Percentiles rank a stretch among this genome's conserved stretches.
These are phyloP conservation scores for Paramecium caudatum DNA, from an alignment of 73 alveolate genomes.

Conservation along the genomic window DNA sequence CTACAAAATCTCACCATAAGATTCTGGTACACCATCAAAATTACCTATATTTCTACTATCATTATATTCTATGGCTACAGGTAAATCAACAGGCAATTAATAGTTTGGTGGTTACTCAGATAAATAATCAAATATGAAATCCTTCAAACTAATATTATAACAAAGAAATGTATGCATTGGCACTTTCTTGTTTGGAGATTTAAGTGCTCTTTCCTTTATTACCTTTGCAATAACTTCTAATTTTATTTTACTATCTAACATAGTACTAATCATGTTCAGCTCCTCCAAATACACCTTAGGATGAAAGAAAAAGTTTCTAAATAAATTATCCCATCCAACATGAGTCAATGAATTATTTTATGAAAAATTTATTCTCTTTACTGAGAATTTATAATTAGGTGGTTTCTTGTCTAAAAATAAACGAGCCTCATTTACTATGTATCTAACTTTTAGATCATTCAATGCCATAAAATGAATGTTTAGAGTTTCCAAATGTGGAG, in stretches of 20 bases:
- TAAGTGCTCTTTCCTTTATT: background rate
- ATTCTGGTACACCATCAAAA: constrained; percentile 22
- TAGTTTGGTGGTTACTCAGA: background rate
- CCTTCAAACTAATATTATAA: constrained; percentile 35
- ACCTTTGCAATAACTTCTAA: background rate
- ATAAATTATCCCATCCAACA: constrained; percentile 28
- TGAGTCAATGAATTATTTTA: constrained; percentile 6
- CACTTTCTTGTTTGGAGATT: constrained; percentile 3
- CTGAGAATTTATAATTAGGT: background rate
- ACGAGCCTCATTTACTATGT: background rate
- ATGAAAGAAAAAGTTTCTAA: constrained; percentile 47
- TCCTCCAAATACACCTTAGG: constrained; percentile 54
- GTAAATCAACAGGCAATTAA: background rate
- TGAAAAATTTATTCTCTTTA: constrained; percentile 5
- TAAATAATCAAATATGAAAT: background rate
- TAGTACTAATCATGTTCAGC: constrained; percentile 20
- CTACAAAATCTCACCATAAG: constrained; percentile 22
- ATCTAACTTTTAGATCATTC: background rate
- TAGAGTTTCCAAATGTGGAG: constrained; percentile 26
- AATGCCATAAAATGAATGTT: constrained; percentile 59
- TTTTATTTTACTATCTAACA: constrained; percentile 16
- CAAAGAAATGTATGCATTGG: constrained; percentile 26
- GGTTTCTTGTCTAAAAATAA: background rate
- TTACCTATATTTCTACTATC: background rate
- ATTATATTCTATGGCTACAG: constrained; percentile 11